phyloP scores from a whole-genome alignment of 192 early-diverging fungal species.

The Mortierella claussenii region DNA sequence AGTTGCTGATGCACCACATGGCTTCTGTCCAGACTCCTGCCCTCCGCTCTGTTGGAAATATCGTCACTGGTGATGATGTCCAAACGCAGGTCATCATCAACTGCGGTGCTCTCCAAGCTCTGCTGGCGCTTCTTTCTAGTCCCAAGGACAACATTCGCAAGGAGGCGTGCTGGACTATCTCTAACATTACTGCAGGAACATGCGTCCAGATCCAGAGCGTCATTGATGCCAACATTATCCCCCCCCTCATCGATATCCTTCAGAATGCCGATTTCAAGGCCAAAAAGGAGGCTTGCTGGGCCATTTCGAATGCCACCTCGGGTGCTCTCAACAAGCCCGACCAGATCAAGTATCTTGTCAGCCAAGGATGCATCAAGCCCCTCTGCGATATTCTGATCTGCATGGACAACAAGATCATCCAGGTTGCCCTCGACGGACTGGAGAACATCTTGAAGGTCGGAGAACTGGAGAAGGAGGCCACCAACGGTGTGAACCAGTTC shows the following conservation, averaged over 20 bases:
- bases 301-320: constrained; percentile 97
- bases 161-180: constrained; percentile 99
- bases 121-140: constrained; percentile 85
- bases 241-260: constrained; percentile 90
- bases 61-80: constrained; percentile 97
- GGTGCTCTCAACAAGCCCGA: constrained; percentile 91
- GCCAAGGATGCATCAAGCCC: constrained; percentile 94
- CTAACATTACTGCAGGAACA: constrained; percentile 98
- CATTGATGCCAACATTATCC: constrained; percentile 95
- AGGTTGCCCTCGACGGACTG: constrained; percentile 97
- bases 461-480: constrained; percentile 80
- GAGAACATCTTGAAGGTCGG: constrained; percentile 99
- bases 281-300: constrained; percentile 99
- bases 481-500: constrained; percentile 83
- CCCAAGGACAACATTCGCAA: constrained; percentile 97
- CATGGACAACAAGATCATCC: constrained; percentile 97
- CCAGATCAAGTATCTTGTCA: constrained; percentile 94
- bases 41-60: constrained; percentile 97
- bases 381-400: constrained; percentile 92
- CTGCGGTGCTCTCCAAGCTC: constrained; percentile 83
- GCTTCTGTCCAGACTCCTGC: constrained; percentile 96
- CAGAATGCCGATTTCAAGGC: constrained; percentile 96
- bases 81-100: constrained; percentile 98
- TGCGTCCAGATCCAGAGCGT: constrained; percentile 94
- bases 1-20: constrained; percentile 89